Conservation (phyloP, 2,329 filamentous ascomycete species). For the Macroventuria anomochaeta region DNA sequence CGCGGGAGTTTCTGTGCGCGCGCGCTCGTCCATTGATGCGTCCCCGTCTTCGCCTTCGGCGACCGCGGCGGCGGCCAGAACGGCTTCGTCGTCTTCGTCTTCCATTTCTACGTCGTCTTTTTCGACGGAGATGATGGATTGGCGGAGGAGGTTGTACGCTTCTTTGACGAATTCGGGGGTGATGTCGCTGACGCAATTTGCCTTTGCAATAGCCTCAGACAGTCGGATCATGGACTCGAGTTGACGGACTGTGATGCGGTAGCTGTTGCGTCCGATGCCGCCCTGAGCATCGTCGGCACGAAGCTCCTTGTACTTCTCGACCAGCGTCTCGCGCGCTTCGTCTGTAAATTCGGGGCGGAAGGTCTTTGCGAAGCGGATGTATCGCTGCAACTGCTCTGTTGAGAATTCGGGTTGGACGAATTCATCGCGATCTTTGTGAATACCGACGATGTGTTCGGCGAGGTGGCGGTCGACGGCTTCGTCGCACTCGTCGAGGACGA, state of each 20-base stretch:
- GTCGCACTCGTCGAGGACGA: slow-evolving; percentile 95
- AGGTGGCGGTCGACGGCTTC: slow-evolving; percentile 88
- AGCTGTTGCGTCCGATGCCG: slow-evolving; percentile 91
- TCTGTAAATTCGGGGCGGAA: slow-evolving; percentile 93
- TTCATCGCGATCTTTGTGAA: slow-evolving; percentile 91
- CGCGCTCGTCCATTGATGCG: slow-evolving; percentile 38
- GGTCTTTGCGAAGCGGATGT: slow-evolving; percentile 93
- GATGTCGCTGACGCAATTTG: slow-evolving; percentile 93
- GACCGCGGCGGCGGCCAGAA: slow-evolving; percentile 59
- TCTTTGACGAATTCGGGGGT: slow-evolving; percentile 85
- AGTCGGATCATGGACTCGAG: slow-evolving; percentile 95
- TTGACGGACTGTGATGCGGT: slow-evolving; percentile 96
- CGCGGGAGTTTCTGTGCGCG: slow-evolving; percentile 48
- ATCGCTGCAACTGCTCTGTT: slow-evolving; percentile 94
- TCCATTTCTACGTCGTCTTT: slow-evolving; percentile 97
- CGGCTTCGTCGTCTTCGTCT: slow-evolving; percentile 72
- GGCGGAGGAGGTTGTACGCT: slow-evolving; percentile 86
- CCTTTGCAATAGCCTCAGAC: slow-evolving; percentile 97
- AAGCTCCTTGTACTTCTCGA: slow-evolving; percentile 94
- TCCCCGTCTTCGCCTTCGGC: slow-evolving; percentile 54
- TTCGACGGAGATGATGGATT: slow-evolving; percentile 97
- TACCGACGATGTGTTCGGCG: slow-evolving; percentile 90
- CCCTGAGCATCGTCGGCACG: slow-evolving; percentile 92
- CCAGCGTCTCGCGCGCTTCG: slow-evolving; percentile 83
- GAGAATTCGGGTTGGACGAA: slow-evolving; percentile 92